Evolutionary conservation across 192 early-diverging fungal species (phyloP), one percentile per base, ranked within the genome.

Genomic region (Ambispora gerdemannii): DNA sequence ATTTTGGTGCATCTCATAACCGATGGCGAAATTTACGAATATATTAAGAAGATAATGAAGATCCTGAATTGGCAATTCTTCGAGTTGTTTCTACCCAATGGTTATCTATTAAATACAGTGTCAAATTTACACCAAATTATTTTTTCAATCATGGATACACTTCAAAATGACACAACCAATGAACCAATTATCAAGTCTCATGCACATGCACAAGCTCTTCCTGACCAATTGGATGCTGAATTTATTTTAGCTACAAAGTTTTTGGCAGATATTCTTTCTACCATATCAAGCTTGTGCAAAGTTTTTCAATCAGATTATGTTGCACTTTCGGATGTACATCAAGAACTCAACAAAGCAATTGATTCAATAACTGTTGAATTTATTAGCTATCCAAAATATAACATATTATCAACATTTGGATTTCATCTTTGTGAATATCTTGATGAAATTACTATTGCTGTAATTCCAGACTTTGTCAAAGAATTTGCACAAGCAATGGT

Each of bases 51-150:
- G 30, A 59, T 59, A 3, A 59, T 28, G 56, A 59, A 17, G 56
- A 59, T 59, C 28, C 30, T 28, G 30, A 59, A 59, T 59, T 59
- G 33, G 30, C 30, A 30, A 13, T 59, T 30, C n/a, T 59, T 32
- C 30, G 0, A 4, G 4, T 59, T 59, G 28, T 59, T 33, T 32
- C 4, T 59, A 59, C 10, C 33, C 10, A 19, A 59, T 59, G 30
- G 56, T 32, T 59, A 28, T 59, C 30, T 59, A 32, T 59, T 32
- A 15, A 59, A 59, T 33, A 32, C 56, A 28, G 30, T 59, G 30
- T 59, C 30, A 30, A 59, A 59, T 59, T 59, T 59, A 59, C 56
- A 59, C 13, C 30, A 59, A 59, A 59, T 59, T 59, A 59, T 59
- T 3, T 59, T 59, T 59, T 59, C 56, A 30, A 59, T 59, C 15